Base-by-base conservation (phyloP, 2,329 filamentous ascomycete species). In the Samsoniella hepiali region DNA sequence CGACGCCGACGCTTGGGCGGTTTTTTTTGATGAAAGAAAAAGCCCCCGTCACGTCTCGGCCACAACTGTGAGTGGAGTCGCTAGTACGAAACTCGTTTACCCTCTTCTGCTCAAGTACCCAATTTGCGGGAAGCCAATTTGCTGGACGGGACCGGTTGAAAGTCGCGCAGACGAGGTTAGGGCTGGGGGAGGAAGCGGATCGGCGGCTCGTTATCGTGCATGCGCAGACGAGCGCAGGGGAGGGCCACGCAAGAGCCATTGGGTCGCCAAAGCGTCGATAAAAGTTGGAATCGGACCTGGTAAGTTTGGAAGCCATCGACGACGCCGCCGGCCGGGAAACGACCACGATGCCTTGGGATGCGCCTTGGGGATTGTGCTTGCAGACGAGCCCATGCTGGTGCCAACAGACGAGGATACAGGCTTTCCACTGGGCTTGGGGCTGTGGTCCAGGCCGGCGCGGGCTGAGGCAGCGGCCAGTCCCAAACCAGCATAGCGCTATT, bases 381-480 rank as follows among this genome's bases (percentile, higher is more conserved):
- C 38, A 40, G 38, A 40, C 38, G 13, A 40, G 38, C 38, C 13
- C 38, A 40, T 40, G 38, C 38, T 29, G 29, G n/a, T 44, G 49
- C 42, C 40, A 22, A 32, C 31, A 22, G 34, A 40, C 49, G 32
- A 56, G 15, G 29, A 36, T 5, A 42, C 22, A 17, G 15, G 36
- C 7, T 32, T 17, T 3, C 32, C 32, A 42, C 32, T 32, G 5
- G 36, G 50, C 40, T 22, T 29, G 58, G 59, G 59, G 50, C 59
- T 62, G 59, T 62, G 50, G 22, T 29, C 36, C 29, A 6, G 29
- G 42, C 29, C n/a, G 31, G 31, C 27, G 50, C 53, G 40, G 58
- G 55, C 47, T 63, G 62, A 59, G 38, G 56, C 32, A 42, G 49
- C 62, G 62, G 56, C 62, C 50, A 60, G 62, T 29, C 62, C 56